Percentiles rank a stretch among this genome's conserved stretches.
phyloP scores from a whole-genome alignment of 225 moss, liverwort and hornwort genomes.

The Polytrichum formosum region DNA sequence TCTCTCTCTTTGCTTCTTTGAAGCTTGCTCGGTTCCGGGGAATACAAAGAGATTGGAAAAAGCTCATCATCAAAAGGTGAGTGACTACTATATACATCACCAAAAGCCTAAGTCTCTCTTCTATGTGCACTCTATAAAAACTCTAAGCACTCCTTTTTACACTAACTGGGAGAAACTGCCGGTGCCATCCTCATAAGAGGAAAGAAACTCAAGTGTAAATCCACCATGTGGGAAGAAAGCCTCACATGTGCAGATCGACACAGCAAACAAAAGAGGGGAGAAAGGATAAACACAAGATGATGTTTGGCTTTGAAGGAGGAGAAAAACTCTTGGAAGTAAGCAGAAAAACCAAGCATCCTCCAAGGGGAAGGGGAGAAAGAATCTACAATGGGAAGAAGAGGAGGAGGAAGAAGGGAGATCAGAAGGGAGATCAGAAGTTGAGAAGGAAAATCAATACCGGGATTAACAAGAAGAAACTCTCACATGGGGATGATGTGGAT shows the following conservation, averaged over 20 bases:
- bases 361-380: too few relatives aligned
- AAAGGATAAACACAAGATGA: conserved; percentile 7
- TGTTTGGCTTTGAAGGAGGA: conserved; percentile 2
- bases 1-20: conserved; percentile 10
- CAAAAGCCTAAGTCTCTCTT: conserved; percentile 18
- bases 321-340: conserved; percentile 24
- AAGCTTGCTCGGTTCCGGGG: conserved; percentile 26
- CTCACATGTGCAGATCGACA: conserved; percentile 24
- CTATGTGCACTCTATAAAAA: neutral
- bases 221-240: neutral
- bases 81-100: conserved; percentile 29
- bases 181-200: conserved; percentile 22
- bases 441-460: neutral
- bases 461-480: neutral
- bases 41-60: conserved; percentile 39
- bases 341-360: conserved; percentile 37
- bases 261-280: conserved; percentile 7
- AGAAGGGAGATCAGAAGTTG: neutral
- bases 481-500: neutral
- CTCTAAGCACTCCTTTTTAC: conserved; percentile 42
- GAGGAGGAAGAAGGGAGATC: neutral
- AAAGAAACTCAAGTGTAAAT: conserved; percentile 13
- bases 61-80: conserved; percentile 25
- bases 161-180: conserved; percentile 27
- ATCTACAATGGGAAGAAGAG: too few relatives aligned